Percentiles rank a stretch among this genome's conserved stretches.
Evolutionary conservation across 2,329 filamentous ascomycete genomes (phyloP).

Genomic region (Knoxdaviesia capensis): DNA sequence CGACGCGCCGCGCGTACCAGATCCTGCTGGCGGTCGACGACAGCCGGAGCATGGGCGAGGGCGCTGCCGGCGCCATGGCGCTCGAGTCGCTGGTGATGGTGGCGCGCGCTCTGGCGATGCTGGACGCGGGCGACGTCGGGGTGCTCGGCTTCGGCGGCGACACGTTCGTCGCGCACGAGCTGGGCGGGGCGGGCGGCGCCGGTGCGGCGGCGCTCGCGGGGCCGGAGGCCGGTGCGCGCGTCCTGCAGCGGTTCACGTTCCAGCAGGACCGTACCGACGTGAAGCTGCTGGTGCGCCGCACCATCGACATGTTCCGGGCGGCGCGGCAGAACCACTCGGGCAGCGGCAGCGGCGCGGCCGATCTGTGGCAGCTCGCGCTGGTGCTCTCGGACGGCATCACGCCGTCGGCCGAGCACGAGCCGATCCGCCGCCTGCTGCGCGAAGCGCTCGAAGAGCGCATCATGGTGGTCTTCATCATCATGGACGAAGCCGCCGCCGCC

Average conservation of each 20-base stretch:
- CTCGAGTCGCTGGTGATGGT: constrained; percentile 91
- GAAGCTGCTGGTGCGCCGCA: constrained; percentile 52
- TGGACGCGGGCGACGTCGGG: constrained; percentile 86
- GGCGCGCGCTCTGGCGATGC: constrained; percentile 67
- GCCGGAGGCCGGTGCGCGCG: constrained; percentile 5
- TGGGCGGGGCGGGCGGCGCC: constrained; percentile 19
- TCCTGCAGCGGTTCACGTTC: constrained; percentile 51
- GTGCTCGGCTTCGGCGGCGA: constrained; percentile 76
- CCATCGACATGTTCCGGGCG: constrained; percentile 61
- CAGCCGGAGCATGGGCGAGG: constrained; percentile 80
- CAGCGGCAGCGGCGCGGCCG: constrained; percentile 26
- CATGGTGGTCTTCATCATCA: constrained; percentile 96
- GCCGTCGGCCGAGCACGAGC: constrained; percentile 59
- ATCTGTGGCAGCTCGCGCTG: constrained; percentile 88
- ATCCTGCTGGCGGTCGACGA: constrained; percentile 96
- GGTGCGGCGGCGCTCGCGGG: constrained; percentile 68
- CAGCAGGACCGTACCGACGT: constrained; percentile 75
- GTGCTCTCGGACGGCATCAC: constrained; percentile 90
- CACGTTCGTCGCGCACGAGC: constrained; percentile 64
- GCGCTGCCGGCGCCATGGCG: constrained; percentile 54
- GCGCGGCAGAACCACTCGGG: constrained; percentile 37
- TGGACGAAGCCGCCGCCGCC: constrained; percentile 38
- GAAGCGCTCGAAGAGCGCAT: constrained; percentile 85
- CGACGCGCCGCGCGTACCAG: constrained; percentile 87
- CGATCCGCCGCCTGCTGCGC: constrained; percentile 62